Conservation (phyloP, 495 filamentous ascomycete species). For the Aspergillus cavernicola region DNA sequence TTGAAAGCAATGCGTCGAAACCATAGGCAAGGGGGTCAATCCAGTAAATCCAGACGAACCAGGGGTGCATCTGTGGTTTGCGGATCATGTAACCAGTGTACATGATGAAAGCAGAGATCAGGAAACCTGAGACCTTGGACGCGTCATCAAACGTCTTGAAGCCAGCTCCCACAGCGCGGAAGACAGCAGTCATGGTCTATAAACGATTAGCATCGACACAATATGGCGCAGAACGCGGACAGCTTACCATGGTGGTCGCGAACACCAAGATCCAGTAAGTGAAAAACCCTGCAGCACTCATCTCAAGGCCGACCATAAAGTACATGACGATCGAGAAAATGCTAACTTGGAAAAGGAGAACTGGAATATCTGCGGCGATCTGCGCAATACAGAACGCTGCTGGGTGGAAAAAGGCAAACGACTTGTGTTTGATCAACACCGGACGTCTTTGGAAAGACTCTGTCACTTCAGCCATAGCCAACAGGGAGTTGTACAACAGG, state of each 20-base stretch:
- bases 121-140: constrained; percentile 49
- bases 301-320: constrained; percentile 61
- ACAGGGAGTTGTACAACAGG: constrained; percentile 67
- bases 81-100: constrained; percentile 58
- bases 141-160: constrained; percentile 51
- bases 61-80: constrained; percentile 57
- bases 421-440: constrained; percentile 72
- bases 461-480: constrained; percentile 69
- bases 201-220: background rate
- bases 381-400: constrained; percentile 69
- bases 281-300: constrained; percentile 50
- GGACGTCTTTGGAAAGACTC: constrained; percentile 65
- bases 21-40: constrained; percentile 65
- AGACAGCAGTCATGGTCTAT: constrained; percentile 50
- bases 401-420: constrained; percentile 72
- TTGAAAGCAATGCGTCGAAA: constrained; percentile 59
- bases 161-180: constrained; percentile 46
- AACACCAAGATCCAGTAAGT: constrained; percentile 36
- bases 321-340: constrained; percentile 69
- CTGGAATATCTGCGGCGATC: constrained; percentile 64
- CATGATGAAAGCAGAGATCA: constrained; percentile 47
- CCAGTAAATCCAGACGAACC: constrained; percentile 66
- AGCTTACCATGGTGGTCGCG: constrained; percentile 27
- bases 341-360: constrained; percentile 59
- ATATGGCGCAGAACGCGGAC: background rate